Conservation (phyloP, 2,329 filamentous ascomycete species). For the Ramularia collo-cygni region DNA sequence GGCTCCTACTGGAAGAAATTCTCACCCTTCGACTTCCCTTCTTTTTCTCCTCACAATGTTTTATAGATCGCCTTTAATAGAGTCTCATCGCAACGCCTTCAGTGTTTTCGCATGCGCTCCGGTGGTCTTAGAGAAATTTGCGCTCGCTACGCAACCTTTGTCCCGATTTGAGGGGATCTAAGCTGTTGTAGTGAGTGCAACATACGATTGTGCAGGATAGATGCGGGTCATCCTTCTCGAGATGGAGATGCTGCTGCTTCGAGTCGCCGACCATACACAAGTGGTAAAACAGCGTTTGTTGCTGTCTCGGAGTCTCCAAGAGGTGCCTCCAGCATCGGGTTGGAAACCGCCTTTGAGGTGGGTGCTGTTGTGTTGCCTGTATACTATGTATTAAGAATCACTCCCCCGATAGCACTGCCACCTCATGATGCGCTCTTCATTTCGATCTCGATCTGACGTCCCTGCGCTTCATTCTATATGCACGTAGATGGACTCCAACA, state of each 20-base stretch:
- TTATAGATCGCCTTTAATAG: constrained; percentile 88
- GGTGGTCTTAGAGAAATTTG: constrained; percentile 78
- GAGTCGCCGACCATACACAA: not conserved
- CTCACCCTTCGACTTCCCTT: constrained; percentile 6
- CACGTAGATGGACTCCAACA: too few species aligned
- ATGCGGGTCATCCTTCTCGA: not conserved
- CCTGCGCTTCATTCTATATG: too few species aligned
- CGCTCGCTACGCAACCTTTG: constrained; percentile 51
- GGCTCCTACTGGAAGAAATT: too few species aligned
- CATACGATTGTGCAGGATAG: constrained; percentile 15
- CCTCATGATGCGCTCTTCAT: too few species aligned
- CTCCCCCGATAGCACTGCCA: too few species aligned
- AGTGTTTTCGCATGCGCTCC: constrained; percentile 99
- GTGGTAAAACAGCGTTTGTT: not conserved
- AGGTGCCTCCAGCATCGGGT: too few species aligned
- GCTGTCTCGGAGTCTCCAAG: too few species aligned
- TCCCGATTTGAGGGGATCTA: constrained; percentile 40
- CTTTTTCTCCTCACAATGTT: constrained; percentile 61
- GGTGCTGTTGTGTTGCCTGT: too few species aligned
- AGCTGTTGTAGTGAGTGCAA: constrained; percentile 38
- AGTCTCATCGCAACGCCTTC: constrained; percentile 96
- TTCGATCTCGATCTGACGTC: too few species aligned
- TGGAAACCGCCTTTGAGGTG: too few species aligned
- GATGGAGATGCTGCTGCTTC: not conserved
- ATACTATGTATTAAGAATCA: too few species aligned